These are phyloP conservation scores for Staphylotrichum longicolle DNA, from an alignment of 495 filamentous ascomycete species.

Conservation along the genomic window DNA sequence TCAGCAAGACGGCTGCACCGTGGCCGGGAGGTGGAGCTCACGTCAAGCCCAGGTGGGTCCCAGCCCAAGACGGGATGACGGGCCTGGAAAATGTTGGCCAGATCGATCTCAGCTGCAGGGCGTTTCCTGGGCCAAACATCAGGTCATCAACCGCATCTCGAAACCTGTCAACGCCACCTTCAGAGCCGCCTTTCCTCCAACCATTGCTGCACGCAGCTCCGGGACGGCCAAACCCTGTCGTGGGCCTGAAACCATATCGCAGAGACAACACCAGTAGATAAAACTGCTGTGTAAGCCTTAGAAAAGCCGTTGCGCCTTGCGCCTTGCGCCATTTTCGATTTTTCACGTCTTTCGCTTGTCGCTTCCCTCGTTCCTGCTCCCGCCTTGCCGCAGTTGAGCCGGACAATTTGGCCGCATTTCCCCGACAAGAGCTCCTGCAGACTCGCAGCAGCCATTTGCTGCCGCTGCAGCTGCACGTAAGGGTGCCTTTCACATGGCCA, in stretches of 20 bases:
- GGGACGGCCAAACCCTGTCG: too few relatives aligned
- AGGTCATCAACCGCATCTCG: too few relatives aligned
- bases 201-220: too few relatives aligned
- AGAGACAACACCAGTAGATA: too few relatives aligned
- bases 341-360: conserved; percentile 4
- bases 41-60: not conserved
- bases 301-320: too few relatives aligned
- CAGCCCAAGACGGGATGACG: conserved; percentile 14
- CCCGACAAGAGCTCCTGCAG: conserved; percentile 16
- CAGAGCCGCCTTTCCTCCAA: too few relatives aligned
- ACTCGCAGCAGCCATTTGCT: conserved; percentile 8
- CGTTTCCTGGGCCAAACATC: not conserved
- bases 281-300: too few relatives aligned
- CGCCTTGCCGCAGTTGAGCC: conserved; percentile 27
- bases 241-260: too few relatives aligned
- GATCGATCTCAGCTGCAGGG: not conserved
- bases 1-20: too few relatives aligned
- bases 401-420: conserved; percentile 33
- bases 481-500: conserved; percentile 27
- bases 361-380: conserved; percentile 10
- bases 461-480: conserved; percentile 19
- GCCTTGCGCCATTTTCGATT: conserved; percentile 26
- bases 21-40: too few relatives aligned
- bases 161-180: too few relatives aligned
- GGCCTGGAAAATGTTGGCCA: conserved; percentile 15